Evolutionary conservation across 225 moss, liverwort and hornwort species (phyloP), one percentile per base, ranked within the genome.

Genomic region (Sphagnum contortum): DNA sequence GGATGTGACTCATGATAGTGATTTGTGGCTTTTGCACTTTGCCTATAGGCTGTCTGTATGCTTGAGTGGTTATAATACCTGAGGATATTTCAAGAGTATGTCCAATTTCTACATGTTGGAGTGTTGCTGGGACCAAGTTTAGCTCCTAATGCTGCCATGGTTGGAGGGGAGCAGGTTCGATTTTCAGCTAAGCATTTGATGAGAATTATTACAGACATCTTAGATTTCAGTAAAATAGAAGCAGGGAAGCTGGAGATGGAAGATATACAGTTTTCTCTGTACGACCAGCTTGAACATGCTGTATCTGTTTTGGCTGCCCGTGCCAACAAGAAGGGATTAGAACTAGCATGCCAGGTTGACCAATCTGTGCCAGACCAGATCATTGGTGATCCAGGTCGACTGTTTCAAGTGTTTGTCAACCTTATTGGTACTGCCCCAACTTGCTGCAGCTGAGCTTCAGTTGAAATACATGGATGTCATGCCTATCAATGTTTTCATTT

Each of bases 241-340:
- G 85, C 85, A 2, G 85, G 85, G 64, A 85, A 85, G 70, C 71
- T 85, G 62, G 85, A 85, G 76, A 85, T 85, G 81, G 85, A 85
- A 57, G 85, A 85, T 50, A 85, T 85, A 57, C 81, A 85, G 62
- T 85, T 85, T 51, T 85, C 85, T 9, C 53, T 85, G 44, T 85
- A 85, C 68, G 85, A 85, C 67, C 85, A 85, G 65, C 78, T 85
- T 45, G 85, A 85, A 73, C 81, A 85, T 74, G 85, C 85, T 47
- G 85, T 85, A 62, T 85, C 81, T 52, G 85, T 85, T 53, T 76
- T 85, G 85, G 85, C 81, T 73, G 81, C 85, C 5, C 85, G 85
- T 47, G 85, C 85, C n/a, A 76, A 76, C 47, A 85, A 85, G 69
- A 85, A 85, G 73, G 85, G 85, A 29, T 75, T 85, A 48, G 85